Evolutionary conservation across 2,329 filamentous ascomycete genomes (phyloP).

Genomic region (Juglanconis oblonga): DNA sequence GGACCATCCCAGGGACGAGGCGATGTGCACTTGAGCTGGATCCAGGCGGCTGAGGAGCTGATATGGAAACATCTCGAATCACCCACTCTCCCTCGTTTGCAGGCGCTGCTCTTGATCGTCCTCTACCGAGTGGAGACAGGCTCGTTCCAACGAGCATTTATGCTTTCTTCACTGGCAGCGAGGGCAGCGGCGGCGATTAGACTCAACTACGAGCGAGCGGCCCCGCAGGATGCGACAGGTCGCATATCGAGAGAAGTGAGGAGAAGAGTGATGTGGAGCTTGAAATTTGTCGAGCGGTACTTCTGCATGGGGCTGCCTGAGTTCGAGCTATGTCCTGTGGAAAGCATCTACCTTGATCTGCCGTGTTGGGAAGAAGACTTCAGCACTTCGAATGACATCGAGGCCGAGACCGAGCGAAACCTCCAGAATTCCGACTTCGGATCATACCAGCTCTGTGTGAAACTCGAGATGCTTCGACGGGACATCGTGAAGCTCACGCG

Average conservation of each 20-base stretch:
- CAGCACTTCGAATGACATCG: conserved; percentile 7
- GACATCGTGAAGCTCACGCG: conserved; percentile 21
- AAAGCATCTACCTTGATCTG: conserved; percentile 39
- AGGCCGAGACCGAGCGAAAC: background rate
- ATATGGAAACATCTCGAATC: conserved; percentile 23
- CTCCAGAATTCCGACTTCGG: conserved; percentile 6
- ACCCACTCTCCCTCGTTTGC: conserved; percentile 25
- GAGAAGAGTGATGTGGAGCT: conserved; percentile 41
- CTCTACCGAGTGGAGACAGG: conserved; percentile 43
- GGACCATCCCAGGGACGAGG: conserved; percentile 1
- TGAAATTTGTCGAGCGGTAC: conserved; percentile 41
- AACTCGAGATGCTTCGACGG: conserved; percentile 22
- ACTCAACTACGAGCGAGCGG: conserved; percentile 40
- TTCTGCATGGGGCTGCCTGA: conserved; percentile 42
- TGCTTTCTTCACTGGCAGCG: conserved; percentile 41
- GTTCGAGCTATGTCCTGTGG: conserved; percentile 41
- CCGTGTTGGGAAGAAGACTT: conserved; percentile 45
- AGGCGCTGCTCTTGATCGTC: conserved; percentile 43
- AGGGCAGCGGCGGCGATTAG: conserved; percentile 41
- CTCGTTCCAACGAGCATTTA: conserved; percentile 42
- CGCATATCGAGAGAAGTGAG: conserved; percentile 41
- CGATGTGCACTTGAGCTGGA: conserved; percentile 7
- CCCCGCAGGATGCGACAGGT: conserved; percentile 24
- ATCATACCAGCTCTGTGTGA: conserved; percentile 21
- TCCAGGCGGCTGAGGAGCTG: conserved; percentile 11